Conservation (phyloP, 176 grass and related monocot species). For the Aegilops umbellulata region DNA sequence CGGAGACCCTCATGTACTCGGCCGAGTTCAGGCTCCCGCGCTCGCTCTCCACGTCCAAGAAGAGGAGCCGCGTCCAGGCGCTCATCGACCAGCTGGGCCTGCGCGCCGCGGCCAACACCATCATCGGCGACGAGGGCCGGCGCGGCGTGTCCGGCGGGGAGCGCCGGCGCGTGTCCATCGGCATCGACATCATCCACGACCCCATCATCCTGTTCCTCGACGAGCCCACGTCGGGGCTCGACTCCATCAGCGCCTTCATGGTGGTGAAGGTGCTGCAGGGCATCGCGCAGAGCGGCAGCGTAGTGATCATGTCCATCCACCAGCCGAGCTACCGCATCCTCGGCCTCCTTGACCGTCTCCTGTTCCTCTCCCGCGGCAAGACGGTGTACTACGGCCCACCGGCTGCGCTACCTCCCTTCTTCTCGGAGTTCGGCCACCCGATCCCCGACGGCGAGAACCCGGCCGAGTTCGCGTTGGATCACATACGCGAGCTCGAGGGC, state of each 20-base stretch:
- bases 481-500: constrained; percentile 54
- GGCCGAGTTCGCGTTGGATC: constrained; percentile 76
- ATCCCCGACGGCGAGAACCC: constrained; percentile 84
- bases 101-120: constrained; percentile 57
- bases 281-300: constrained; percentile 73
- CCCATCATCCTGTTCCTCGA: constrained; percentile 86
- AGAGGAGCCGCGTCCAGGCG: constrained; percentile 59
- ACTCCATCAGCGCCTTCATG: constrained; percentile 84
- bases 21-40: constrained; percentile 83
- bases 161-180: constrained; percentile 77
- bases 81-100: constrained; percentile 85
- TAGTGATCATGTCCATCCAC: constrained; percentile 77
- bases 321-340: constrained; percentile 84
- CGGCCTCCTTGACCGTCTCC: constrained; percentile 51
- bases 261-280: constrained; percentile 71
- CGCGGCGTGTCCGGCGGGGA: constrained; percentile 83
- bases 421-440: constrained; percentile 55
- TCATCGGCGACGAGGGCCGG: constrained; percentile 81
- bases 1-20: constrained; percentile 78
- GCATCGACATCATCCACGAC: constrained; percentile 82
- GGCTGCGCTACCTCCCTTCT: constrained; percentile 40
- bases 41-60: constrained; percentile 44
- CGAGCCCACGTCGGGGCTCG: constrained; percentile 80
- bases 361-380: constrained; percentile 63
- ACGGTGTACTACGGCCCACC: constrained; percentile 77